These are phyloP conservation scores for Aspergillus sp. DNA, from an alignment of 2,329 filamentous ascomycete genomes.

Conservation along the genomic window DNA sequence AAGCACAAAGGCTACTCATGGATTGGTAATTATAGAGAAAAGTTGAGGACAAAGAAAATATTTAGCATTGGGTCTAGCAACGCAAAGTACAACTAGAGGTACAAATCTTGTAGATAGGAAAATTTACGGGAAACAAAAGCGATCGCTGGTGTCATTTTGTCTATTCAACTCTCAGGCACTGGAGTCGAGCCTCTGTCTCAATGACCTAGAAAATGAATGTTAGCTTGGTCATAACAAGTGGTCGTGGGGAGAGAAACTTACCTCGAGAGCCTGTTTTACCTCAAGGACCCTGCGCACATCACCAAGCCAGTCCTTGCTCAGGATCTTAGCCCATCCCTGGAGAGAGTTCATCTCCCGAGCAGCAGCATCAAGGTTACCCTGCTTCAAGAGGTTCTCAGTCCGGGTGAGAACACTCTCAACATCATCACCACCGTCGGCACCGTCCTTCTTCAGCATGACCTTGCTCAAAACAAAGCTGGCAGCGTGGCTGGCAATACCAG, in stretches of 20 bases:
- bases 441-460: conserved; percentile 92
- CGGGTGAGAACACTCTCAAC: conserved; percentile 90
- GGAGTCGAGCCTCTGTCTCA: conserved; percentile 80
- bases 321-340: conserved; percentile 88
- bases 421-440: conserved; percentile 75
- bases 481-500: conserved; percentile 89
- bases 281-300: conserved; percentile 91
- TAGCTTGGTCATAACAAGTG: conserved; percentile 10
- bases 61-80: conserved; percentile 36
- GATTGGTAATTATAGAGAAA: too few relatives aligned
- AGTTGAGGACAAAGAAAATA: conserved; percentile 10
- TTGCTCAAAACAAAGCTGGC: conserved; percentile 87
- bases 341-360: conserved; percentile 93
- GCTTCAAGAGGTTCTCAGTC: conserved; percentile 84
- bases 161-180: conserved; percentile 78
- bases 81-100: conserved; percentile 34
- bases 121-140: conserved; percentile 28
- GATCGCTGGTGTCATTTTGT: conserved; percentile 21
- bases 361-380: conserved; percentile 85
- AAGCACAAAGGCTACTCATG: conserved; percentile 4
- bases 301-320: conserved; percentile 88
- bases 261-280: conserved; percentile 92
- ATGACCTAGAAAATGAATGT: conserved; percentile 59
- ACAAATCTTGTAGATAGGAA: conserved; percentile 31
- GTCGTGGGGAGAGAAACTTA: conserved; percentile 46